These are phyloP conservation scores for Neospora caninum DNA, from an alignment of 169 alveolate species.

Conservation along the genomic window DNA sequence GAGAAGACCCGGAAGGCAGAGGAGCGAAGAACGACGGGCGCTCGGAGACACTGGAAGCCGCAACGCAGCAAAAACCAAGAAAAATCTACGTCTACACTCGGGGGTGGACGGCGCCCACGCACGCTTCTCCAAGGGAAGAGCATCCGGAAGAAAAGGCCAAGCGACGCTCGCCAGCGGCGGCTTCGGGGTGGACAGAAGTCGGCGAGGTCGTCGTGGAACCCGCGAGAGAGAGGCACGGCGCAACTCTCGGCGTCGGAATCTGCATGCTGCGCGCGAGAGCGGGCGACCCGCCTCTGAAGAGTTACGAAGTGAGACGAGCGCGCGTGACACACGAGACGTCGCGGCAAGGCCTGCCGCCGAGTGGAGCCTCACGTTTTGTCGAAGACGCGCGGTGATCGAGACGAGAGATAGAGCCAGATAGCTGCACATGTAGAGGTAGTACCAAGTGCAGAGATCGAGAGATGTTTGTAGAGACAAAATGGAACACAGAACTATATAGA, in stretches of 20 bases:
- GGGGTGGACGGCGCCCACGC: background rate
- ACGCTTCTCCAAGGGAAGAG: too few relatives aligned
- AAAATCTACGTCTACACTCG: background rate
- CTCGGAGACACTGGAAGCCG: background rate
- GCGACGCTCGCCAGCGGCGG: background rate
- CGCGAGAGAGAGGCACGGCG: background rate
- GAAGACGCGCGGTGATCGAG: too few relatives aligned
- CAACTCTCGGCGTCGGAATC: slow-evolving; percentile 46
- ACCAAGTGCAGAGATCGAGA: too few relatives aligned
- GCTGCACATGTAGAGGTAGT: too few relatives aligned
- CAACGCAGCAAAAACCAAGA: background rate
- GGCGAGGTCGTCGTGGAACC: slow-evolving; percentile 4
- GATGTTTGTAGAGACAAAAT: too few relatives aligned
- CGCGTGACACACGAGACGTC: too few relatives aligned
- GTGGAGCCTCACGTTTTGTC: too few relatives aligned
- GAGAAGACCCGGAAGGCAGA: background rate
- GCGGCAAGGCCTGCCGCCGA: too few relatives aligned
- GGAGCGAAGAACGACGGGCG: background rate
- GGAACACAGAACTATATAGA: too few relatives aligned
- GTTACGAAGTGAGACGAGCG: slow-evolving; percentile 28
- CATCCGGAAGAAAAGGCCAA: background rate
- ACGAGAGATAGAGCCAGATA: too few relatives aligned
- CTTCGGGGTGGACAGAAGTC: background rate
- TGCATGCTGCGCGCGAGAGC: slow-evolving; percentile 48
- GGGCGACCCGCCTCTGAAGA: slow-evolving; percentile 53